These are phyloP conservation scores for Naegleria gruberi DNA, from an alignment of 208 protist genomes.

Conservation along the genomic window DNA sequence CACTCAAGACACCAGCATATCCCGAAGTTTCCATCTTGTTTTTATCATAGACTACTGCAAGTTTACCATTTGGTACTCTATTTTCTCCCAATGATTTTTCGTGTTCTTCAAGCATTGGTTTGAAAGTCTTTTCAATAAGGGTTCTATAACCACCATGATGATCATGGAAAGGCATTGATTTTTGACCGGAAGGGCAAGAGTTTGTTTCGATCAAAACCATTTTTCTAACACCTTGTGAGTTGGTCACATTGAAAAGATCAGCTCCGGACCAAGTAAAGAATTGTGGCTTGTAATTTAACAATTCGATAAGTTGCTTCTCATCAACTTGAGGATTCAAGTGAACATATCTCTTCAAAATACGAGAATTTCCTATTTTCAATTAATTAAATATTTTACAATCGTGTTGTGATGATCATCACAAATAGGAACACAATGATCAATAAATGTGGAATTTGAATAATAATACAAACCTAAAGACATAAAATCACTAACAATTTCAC, in stretches of 20 bases:
- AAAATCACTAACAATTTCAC: neutral
- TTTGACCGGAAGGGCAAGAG: conserved; percentile 52
- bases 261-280: conserved; percentile 47
- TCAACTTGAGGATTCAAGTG: conserved; percentile 44
- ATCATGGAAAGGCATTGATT: conserved; percentile 43
- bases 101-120: conserved; percentile 25
- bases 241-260: conserved; percentile 46
- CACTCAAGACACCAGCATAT: conserved; percentile 41
- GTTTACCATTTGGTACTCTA: conserved; percentile 27
- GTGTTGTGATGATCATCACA: too few relatives aligned
- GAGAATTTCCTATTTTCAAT: conserved; percentile 37
- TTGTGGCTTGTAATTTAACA: conserved; percentile 44
- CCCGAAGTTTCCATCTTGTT: conserved; percentile 50
- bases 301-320: conserved; percentile 29
- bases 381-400: too few relatives aligned
- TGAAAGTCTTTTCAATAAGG: conserved; percentile 34
- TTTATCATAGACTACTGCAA: conserved; percentile 60
- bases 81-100: neutral
- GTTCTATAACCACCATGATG: conserved; percentile 42
- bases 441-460: neutral
- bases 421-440: conserved; percentile 22
- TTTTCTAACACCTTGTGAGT: conserved; percentile 38
- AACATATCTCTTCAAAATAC: conserved; percentile 42
- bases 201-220: conserved; percentile 62
- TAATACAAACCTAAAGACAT: neutral